Conservation (phyloP, 441 rosid species). For the Aquilaria agallochum region DNA sequence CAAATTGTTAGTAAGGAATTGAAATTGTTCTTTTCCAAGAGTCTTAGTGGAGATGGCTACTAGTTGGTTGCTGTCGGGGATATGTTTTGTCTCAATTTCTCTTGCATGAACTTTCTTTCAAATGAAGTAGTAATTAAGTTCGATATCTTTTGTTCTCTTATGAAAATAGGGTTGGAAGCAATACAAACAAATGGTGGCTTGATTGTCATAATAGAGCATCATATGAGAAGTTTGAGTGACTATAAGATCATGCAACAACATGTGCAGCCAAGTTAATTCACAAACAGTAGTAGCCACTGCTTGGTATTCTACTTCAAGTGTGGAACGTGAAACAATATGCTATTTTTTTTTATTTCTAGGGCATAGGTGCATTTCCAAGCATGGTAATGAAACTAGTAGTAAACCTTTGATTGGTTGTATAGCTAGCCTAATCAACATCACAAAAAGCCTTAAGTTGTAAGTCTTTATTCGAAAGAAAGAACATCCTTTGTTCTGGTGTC, state of each 20-base stretch:
- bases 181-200: neutral
- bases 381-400: neutral
- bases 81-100: neutral
- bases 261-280: neutral
- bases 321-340: neutral
- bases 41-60: neutral
- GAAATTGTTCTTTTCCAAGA: neutral
- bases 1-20: too few relatives aligned
- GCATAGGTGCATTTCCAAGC: neutral
- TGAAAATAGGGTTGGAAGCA: neutral
- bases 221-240: neutral
- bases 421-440: neutral
- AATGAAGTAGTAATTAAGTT: neutral
- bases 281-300: neutral
- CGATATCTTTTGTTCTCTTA: neutral
- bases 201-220: neutral
- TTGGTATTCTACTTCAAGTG: neutral
- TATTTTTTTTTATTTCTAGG: neutral
- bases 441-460: neutral
- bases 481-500: neutral
- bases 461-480: neutral
- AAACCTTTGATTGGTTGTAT: neutral
- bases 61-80: neutral
- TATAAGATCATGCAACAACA: neutral
- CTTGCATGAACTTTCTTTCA: neutral